Percentiles rank a stretch among this genome's conserved stretches.
These are phyloP conservation scores for Crithidia sp. DNA, from an alignment of 208 protist genomes.

Conservation along the genomic window DNA sequence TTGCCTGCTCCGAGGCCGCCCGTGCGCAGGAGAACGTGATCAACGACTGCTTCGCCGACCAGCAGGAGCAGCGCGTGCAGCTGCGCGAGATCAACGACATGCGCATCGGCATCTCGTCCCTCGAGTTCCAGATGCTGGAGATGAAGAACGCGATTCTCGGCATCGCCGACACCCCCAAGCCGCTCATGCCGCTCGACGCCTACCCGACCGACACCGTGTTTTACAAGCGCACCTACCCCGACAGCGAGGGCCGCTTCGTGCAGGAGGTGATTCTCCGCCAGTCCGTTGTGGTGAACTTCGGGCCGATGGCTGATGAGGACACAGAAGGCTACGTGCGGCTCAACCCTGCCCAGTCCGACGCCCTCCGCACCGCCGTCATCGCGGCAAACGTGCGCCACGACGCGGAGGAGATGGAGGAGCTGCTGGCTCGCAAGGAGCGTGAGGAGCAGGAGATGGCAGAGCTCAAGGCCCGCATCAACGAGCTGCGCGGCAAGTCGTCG, in stretches of 20 bases:
- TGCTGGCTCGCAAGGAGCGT: slow-evolving; percentile 48
- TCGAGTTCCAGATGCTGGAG: slow-evolving; percentile 69
- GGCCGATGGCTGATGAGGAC: slow-evolving; percentile 43
- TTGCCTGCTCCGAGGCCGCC: slow-evolving; percentile 60
- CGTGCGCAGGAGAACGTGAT: slow-evolving; percentile 58
- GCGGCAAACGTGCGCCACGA: slow-evolving; percentile 58
- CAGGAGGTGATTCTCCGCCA: slow-evolving; percentile 68
- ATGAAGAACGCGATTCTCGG: slow-evolving; percentile 58
- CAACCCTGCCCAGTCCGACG: slow-evolving; percentile 36
- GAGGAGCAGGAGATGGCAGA: slow-evolving; percentile 70
- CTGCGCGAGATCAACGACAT: slow-evolving; percentile 80
- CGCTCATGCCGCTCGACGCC: slow-evolving; percentile 44
- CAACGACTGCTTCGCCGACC: slow-evolving; percentile 71
- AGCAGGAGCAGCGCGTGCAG: slow-evolving; percentile 75
- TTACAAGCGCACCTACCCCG: slow-evolving; percentile 55
- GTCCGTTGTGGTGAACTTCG: slow-evolving; percentile 71
- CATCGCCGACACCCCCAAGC: slow-evolving; percentile 36
- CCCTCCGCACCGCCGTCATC: slow-evolving; percentile 44
- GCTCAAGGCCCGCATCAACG: slow-evolving; percentile 52
- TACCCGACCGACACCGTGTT: slow-evolving; percentile 58
- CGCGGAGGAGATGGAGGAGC: slow-evolving; percentile 64
- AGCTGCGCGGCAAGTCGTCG: slow-evolving; percentile 46
- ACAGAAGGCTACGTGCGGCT: slow-evolving; percentile 65
- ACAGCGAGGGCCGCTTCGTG: slow-evolving; percentile 53
- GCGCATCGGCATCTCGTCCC: slow-evolving; percentile 58